Evolutionary conservation across 2,329 filamentous ascomycete genomes (phyloP), one percentile per base, ranked within the genome.

Genomic region (Hymenoscyphus repandus): DNA sequence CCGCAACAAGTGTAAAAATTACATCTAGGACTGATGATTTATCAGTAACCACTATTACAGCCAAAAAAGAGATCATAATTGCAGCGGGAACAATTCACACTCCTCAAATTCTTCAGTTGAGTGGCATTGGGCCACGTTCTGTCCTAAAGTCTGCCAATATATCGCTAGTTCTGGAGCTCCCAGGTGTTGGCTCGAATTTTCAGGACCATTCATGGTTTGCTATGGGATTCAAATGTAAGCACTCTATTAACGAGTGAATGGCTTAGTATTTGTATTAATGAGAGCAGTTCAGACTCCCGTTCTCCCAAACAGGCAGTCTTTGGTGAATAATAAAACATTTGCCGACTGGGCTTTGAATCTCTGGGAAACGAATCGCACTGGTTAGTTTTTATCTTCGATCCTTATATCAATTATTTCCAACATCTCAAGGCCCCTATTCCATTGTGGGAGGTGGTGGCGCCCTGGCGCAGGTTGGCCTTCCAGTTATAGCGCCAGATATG

Each of bases 371-470:
- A 34, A 34, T 13, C 9, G 9, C 9, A 34, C 32, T 9, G 32
- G 32, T 34, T 9, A 34, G 32, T 34, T 34, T 34, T 9, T 34
- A 1, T 48, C 67, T 0, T 9, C 32, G 13, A 34, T 9, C 13
- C 32, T 9, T 9, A 34, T 9, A 9, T 9, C 13, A 9, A 34
- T 34, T 13, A 13, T 34, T 9, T 9, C 32, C 13, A 13, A 34
- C 32, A 34, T 13, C 9, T 43, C 64, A 66, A 27, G 69, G 70
- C 11, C 68, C 69, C 0, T 71, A 68, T 60, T 71, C 69, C 2
- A 58, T 70, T 17, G 64, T 58, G 10, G 32, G 32, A 9, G 62
- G 66, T 45, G 63, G 62, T 39, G 36, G 33, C 2, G 41, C 42
- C 27, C 22, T 50, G 2, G 48, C 48, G 7, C 48, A 50, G 27